Evolutionary conservation across 495 filamentous ascomycete species (phyloP).

Genomic region (Ramalina intermedia): DNA sequence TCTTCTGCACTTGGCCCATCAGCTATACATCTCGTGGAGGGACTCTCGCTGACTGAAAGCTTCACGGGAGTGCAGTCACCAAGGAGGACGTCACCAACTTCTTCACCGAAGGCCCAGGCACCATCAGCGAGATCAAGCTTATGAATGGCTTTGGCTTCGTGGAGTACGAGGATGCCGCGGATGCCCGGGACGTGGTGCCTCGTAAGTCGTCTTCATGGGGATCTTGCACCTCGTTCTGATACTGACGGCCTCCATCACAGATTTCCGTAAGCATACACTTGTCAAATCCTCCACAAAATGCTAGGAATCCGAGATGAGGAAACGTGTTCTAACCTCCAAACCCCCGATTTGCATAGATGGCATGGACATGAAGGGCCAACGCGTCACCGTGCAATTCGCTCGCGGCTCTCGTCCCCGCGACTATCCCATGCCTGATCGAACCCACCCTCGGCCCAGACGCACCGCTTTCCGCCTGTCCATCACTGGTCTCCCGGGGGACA

Average conservation of each 20-base stretch:
- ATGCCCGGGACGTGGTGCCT: conserved; percentile 93
- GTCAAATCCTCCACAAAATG: neutral
- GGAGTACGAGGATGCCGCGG: conserved; percentile 94
- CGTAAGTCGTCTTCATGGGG: conserved; percentile 39
- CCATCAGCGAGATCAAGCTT: conserved; percentile 96
- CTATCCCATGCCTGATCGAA: conserved; percentile 58
- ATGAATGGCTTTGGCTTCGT: conserved; percentile 99
- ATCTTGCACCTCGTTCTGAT: neutral
- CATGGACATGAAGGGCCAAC: conserved; percentile 93
- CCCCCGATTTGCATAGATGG: conserved; percentile 50
- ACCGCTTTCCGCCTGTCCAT: conserved; percentile 95
- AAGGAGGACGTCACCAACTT: conserved; percentile 94
- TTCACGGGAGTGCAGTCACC: conserved; percentile 47
- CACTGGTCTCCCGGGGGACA: conserved; percentile 89
- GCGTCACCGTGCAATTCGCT: conserved; percentile 93
- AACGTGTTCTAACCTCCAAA: neutral
- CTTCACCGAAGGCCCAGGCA: conserved; percentile 90
- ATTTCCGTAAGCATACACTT: conserved; percentile 35
- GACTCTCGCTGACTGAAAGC: conserved; percentile 20
- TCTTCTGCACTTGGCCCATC: neutral
- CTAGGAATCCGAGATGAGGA: neutral
- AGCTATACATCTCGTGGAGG: neutral
- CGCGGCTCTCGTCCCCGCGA: conserved; percentile 85
- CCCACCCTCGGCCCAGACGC: conserved; percentile 78
- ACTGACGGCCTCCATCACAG: conserved; percentile 20